Evolutionary conservation across 805 yeast species (phyloP).

Genomic region (Schwanniomyces pseudopolymorphus): DNA sequence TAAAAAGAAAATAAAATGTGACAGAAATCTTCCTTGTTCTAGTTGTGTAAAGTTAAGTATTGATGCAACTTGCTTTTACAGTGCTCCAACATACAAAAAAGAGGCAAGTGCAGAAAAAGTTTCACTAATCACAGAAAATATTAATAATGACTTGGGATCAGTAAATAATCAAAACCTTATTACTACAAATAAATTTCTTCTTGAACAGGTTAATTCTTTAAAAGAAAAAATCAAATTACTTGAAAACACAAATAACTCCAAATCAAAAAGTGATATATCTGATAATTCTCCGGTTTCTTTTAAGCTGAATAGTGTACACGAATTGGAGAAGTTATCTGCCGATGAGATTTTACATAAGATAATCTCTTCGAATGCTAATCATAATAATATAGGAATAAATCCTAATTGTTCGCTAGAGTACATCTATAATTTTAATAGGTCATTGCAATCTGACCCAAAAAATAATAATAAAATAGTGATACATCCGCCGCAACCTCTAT

Average conservation of each 20-base stretch:
- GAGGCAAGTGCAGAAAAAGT: neutral
- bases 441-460: neutral
- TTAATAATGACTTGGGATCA: neutral
- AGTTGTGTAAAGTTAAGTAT: constrained; percentile 12
- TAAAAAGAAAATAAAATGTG: constrained; percentile 46
- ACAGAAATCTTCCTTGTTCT: constrained; percentile 32
- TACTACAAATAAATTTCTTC: neutral
- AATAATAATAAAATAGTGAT: neutral
- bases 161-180: neutral
- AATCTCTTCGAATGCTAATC: neutral
- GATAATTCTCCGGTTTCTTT: neutral
- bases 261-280: neutral
- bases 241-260: neutral
- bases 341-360: neutral
- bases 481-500: neutral
- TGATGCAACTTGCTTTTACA: constrained; percentile 4
- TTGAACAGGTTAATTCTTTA: constrained; percentile 1
- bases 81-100: constrained; percentile 2
- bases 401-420: neutral
- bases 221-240: neutral
- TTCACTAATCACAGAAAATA: neutral
- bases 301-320: neutral
- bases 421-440: neutral
- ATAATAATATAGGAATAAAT: neutral
- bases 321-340: neutral